Conservation (phyloP, 2,329 filamentous ascomycete genomes). For the Arthrobotrys entomopaga region DNA sequence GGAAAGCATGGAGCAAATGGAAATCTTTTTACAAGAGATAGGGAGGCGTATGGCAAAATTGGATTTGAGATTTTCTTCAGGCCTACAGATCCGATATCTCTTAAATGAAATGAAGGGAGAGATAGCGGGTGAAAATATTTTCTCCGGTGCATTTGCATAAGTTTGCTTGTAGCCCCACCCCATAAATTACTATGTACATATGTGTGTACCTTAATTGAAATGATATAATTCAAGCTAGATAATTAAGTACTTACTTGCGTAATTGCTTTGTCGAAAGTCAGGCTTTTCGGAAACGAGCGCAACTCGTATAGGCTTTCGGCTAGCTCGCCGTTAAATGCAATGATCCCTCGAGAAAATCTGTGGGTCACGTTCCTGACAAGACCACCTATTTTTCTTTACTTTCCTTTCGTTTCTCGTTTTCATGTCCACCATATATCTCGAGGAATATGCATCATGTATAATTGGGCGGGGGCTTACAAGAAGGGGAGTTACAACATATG, state of each 20-base stretch:
- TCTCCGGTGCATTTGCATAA: constrained; percentile 16
- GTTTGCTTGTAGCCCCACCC: constrained; percentile 4
- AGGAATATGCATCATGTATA: too few species aligned
- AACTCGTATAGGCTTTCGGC: not conserved
- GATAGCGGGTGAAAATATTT: constrained; percentile 20
- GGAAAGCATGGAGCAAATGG: not conserved
- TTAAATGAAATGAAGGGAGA: not conserved
- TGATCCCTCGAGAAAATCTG: not conserved
- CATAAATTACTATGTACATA: not conserved
- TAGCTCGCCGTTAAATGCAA: constrained; percentile 38
- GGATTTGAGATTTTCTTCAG: too few species aligned
- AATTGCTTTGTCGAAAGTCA: constrained; percentile 1
- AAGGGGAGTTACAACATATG: not conserved
- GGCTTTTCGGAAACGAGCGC: constrained; percentile 18
- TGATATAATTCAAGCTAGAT: too few species aligned
- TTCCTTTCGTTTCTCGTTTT: too few species aligned
- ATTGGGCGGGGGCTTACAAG: constrained; percentile 14
- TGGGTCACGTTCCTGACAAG: constrained; percentile 41
- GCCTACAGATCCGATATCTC: not conserved
- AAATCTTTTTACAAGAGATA: not conserved
- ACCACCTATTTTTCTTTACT: not conserved
- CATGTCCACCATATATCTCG: too few species aligned
- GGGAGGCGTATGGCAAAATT: not conserved
- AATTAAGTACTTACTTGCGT: too few species aligned
- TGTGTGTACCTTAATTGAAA: not conserved